Evolutionary conservation across 2,329 filamentous ascomycete genomes (phyloP), one percentile per base, ranked within the genome.

Genomic region (Paraphaeosphaeria minitans): DNA sequence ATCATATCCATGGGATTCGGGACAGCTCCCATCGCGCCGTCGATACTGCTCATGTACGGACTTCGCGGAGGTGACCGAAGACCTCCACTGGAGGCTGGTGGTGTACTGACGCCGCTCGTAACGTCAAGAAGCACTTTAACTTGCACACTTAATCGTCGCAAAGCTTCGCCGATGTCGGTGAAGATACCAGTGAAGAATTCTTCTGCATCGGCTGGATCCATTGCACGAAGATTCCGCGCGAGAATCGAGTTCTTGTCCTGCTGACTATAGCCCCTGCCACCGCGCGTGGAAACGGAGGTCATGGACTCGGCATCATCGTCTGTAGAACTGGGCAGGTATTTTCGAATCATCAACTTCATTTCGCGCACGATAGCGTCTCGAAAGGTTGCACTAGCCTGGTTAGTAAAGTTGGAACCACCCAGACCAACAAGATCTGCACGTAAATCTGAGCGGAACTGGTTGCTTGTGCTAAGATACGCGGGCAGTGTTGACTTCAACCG

Each of bases 101-200:
- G 78, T 33, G 81, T 74, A 19, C 84, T 82, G 53, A 91, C 83
- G 13, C 87, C 89, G 73, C 93, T 97, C 0, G 93, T 95, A 21
- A 97, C 91, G 75, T 99, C 95, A 10, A 99, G 83, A n/a, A 99
- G 79, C 10, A 98, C 88, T 75, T 99, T 99, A 56, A 95, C 90
- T 74, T 98, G 94, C 0, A 92, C 93, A 19, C 92, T 92, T 8
- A 97, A 80, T 69, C 95, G 85, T 57, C 95, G 85, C 49, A 99
- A 76, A 3, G 91, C 91, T 79, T 99, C 95, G 4, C 94, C 90
- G 9, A 97, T 89, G 35, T 90, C 88, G 19, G 93, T 89, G 71
- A 98, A 99, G 16, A 96, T 90, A 57, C 87, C 91, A 31, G 87
- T 82, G 14, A 98, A 84, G 67, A 98, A 85, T 7, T 88, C 86